Conservation (phyloP, 208 protist genomes). For the Trypanosoma platydactyli region DNA sequence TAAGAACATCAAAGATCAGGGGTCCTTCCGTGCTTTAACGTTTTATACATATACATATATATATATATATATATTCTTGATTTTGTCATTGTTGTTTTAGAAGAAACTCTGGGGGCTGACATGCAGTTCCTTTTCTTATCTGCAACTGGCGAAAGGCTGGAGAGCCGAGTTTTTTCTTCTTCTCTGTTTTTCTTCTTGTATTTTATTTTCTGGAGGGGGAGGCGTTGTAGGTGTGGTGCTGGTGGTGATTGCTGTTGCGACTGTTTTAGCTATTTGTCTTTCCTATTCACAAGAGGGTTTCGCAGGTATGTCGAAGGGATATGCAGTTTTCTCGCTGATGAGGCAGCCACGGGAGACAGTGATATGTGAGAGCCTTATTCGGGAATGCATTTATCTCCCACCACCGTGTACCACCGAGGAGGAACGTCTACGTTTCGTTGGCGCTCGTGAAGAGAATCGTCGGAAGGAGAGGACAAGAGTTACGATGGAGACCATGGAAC, state of each 20-base stretch:
- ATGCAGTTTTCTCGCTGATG: constrained; percentile 66
- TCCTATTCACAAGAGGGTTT: neutral
- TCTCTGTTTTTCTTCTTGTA: constrained; percentile 11
- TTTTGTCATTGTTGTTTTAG: too few species aligned
- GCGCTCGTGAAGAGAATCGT: constrained; percentile 62
- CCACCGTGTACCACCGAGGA: constrained; percentile 68
- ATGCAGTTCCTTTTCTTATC: too few species aligned
- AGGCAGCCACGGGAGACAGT: constrained; percentile 65
- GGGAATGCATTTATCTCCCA: constrained; percentile 68
- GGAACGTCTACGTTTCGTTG: constrained; percentile 69
- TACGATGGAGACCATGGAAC: constrained; percentile 53
- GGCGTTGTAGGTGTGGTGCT: neutral
- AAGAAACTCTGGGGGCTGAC: too few species aligned
- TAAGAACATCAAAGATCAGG: too few species aligned
- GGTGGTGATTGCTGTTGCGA: constrained; percentile 2
- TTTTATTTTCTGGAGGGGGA: neutral
- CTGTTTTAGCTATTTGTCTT: neutral
- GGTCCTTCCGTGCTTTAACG: too few species aligned
- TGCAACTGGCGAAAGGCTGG: too few species aligned
- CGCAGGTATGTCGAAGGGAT: constrained; percentile 68
- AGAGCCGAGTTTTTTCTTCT: too few species aligned
- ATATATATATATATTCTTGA: too few species aligned
- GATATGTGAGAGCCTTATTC: constrained; percentile 81
- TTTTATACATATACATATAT: too few species aligned
- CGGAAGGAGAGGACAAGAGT: constrained; percentile 49